These are phyloP conservation scores for Athelia sp. DNA, from an alignment of 1,284 basidiomycete genomes.

Conservation along the genomic window DNA sequence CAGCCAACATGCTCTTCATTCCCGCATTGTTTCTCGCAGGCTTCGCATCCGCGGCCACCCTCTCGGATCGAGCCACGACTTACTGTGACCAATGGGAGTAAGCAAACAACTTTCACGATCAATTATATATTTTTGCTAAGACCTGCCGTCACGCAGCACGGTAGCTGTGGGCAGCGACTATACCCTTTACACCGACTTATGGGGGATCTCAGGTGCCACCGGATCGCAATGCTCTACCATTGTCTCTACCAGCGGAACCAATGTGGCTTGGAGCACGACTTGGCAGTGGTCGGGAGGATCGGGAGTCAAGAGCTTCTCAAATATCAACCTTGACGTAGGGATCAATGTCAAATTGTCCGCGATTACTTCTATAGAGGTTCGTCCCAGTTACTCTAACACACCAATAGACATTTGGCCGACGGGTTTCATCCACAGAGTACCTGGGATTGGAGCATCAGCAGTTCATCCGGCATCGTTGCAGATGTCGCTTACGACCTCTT, in stretches of 20 bases:
- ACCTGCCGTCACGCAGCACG: conserved; percentile 7
- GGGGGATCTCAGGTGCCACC: conserved; percentile 43
- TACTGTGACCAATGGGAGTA: neutral
- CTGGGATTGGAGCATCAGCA: conserved; percentile 38
- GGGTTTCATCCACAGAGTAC: conserved; percentile 23
- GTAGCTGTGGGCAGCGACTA: conserved; percentile 39
- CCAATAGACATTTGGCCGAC: neutral
- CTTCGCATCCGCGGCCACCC: neutral
- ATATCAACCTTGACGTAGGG: conserved; percentile 48
- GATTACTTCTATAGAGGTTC: conserved; percentile 51
- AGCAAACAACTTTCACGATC: neutral
- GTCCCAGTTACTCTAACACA: neutral
- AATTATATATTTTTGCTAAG: neutral
- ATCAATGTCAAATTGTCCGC: conserved; percentile 48
- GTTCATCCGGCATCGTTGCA: conserved; percentile 31
- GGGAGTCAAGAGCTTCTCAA: conserved; percentile 58
- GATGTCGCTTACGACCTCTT: conserved; percentile 63
- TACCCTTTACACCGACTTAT: conserved; percentile 44
- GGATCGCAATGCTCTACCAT: conserved; percentile 54
- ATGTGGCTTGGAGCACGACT: conserved; percentile 45
- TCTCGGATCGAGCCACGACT: neutral
- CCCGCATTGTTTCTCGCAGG: neutral
- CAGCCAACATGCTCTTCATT: neutral
- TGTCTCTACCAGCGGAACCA: conserved; percentile 37
- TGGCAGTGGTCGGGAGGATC: conserved; percentile 52